phyloP scores from a whole-genome alignment of 768 basidiomycete genomes.

The Nidularia pulvinata region DNA sequence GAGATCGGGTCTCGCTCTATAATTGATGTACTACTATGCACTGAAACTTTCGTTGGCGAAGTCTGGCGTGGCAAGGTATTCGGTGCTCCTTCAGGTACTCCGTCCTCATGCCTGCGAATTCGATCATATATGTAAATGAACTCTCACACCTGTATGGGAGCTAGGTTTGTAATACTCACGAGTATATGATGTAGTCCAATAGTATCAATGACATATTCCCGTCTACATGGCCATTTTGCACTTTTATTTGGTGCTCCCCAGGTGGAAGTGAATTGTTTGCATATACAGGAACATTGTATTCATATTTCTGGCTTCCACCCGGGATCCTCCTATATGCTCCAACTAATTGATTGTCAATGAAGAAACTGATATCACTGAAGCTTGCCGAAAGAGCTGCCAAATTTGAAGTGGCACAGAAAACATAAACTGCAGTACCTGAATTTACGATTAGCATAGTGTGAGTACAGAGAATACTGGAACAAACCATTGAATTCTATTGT shows the following conservation, averaged over 20 bases:
- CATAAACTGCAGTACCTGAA: conserved; percentile 41
- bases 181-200: conserved; percentile 39
- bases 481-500: no score
- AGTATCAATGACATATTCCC: conserved; percentile 24
- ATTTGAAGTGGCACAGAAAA: conserved; percentile 32
- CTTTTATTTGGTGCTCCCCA: conserved; percentile 24
- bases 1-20: no score
- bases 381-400: conserved; percentile 16
- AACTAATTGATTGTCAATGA: conserved; percentile 26
- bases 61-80: no score
- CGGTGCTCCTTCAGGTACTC: no score
- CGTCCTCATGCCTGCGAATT: no score
- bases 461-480: no score
- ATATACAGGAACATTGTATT: conserved; percentile 34
- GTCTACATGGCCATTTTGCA: conserved; percentile 27
- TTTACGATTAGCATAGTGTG: no score
- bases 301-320: conserved; percentile 13
- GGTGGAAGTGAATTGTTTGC: conserved; percentile 18
- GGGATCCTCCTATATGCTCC: conserved; percentile 21
- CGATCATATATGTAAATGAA: no score
- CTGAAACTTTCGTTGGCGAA: no score
- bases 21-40: no score
- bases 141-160: no score
- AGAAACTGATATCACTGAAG: conserved; percentile 32
- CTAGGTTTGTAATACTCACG: conserved; percentile 18